Percentiles rank a stretch among this genome's conserved stretches.
These are phyloP conservation scores for Alternaria arbusti DNA, from an alignment of 2,329 filamentous ascomycete genomes.

Conservation along the genomic window DNA sequence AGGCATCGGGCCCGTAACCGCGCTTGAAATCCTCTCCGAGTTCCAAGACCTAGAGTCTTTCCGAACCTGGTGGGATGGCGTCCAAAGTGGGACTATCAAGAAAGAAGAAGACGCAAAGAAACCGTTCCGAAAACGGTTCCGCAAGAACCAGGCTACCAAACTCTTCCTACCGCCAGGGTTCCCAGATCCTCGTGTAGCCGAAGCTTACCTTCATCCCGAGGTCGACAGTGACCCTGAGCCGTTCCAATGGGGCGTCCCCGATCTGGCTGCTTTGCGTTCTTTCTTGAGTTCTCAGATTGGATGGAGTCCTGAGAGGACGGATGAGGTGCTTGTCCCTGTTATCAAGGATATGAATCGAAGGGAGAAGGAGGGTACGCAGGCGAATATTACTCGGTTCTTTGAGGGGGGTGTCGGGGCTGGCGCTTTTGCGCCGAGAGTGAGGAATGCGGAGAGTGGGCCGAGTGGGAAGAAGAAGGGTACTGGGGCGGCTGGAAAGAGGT, in stretches of 20 bases:
- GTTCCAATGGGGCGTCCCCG: constrained; percentile 96
- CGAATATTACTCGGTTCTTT: constrained; percentile 95
- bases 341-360: constrained; percentile 93
- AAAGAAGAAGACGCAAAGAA: constrained; percentile 63
- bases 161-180: constrained; percentile 84
- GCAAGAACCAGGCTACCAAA: constrained; percentile 77
- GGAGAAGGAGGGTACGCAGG: constrained; percentile 88
- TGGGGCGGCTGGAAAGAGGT: constrained; percentile 38
- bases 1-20: constrained; percentile 91
- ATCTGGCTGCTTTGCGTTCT: constrained; percentile 80
- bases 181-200: constrained; percentile 76
- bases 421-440: constrained; percentile 74
- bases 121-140: constrained; percentile 84
- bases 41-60: constrained; percentile 81
- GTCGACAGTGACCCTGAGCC: constrained; percentile 78
- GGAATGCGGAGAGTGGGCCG: constrained; percentile 57
- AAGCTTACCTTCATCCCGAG: constrained; percentile 85
- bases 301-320: constrained; percentile 89
- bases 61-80: constrained; percentile 82
- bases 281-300: constrained; percentile 94
- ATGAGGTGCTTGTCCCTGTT: constrained; percentile 94
- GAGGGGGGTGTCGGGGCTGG: constrained; percentile 75
- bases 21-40: constrained; percentile 91
- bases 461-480: constrained; percentile 58
- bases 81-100: constrained; percentile 71